Conservation (phyloP, 164 flowering plant species). For the Liquidambar formosana region DNA sequence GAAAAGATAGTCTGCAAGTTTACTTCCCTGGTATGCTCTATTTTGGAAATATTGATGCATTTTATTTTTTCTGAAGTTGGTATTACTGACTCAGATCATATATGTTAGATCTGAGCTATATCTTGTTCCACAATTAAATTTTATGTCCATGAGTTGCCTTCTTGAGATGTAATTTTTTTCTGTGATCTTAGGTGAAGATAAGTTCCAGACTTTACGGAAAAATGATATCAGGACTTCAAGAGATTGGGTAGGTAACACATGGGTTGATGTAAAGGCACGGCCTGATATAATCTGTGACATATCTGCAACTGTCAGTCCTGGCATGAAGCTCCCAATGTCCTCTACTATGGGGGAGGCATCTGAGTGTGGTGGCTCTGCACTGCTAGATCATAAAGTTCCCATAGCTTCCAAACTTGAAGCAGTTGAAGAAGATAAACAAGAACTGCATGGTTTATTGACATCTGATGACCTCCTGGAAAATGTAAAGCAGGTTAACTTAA, state of each 20-base stretch:
- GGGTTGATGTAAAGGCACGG: conserved; percentile 56
- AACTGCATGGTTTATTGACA: neutral
- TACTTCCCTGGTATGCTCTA: conserved; percentile 64
- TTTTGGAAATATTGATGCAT: neutral
- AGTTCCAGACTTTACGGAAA: conserved; percentile 32
- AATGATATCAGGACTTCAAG: conserved; percentile 50
- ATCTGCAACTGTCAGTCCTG: conserved; percentile 31
- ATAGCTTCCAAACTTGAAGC: conserved; percentile 21
- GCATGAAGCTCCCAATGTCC: conserved; percentile 32
- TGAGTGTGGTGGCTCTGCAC: conserved; percentile 23
- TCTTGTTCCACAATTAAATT: too few relatives aligned
- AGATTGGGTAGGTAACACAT: conserved; percentile 63
- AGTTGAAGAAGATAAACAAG: conserved; percentile 4
- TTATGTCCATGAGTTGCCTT: neutral
- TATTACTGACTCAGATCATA: neutral
- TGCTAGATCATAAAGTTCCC: conserved; percentile 23
- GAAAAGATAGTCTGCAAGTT: conserved; percentile 48
- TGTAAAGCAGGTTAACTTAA: neutral
- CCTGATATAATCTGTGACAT: conserved; percentile 44
- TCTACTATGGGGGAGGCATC: conserved; percentile 27
- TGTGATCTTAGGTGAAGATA: conserved; percentile 55
- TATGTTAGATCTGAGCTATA: neutral
- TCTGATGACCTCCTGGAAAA: neutral
- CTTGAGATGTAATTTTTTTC: neutral
- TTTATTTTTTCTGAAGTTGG: neutral